phyloP scores from a whole-genome alignment of 768 basidiomycete genomes.

The Panaeolus cyanescens region DNA sequence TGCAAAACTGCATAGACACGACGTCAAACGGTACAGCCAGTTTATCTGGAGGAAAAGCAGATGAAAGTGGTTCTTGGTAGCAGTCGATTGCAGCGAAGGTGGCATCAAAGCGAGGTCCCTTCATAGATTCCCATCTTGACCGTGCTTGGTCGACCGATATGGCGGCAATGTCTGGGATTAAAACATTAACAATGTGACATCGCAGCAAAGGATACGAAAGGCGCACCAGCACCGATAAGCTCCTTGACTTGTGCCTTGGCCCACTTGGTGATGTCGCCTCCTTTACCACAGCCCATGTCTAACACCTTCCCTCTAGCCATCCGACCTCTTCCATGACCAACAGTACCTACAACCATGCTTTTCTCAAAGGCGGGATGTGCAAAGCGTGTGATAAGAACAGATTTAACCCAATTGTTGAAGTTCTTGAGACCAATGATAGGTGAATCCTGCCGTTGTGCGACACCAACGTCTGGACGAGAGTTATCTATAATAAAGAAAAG shows the following conservation, averaged over 20 bases:
- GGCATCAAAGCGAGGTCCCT: constrained; percentile 67
- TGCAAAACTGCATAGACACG: constrained; percentile 99
- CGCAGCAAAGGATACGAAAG: background rate
- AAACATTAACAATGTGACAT: constrained; percentile 1
- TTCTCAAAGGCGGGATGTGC: constrained; percentile 68
- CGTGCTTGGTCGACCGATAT: constrained; percentile 91
- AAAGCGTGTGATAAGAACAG: constrained; percentile 91
- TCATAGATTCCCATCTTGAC: constrained; percentile 59
- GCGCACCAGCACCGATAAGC: constrained; percentile 77
- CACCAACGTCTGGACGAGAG: constrained; percentile 87
- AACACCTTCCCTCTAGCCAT: constrained; percentile 73
- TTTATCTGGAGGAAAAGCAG: constrained; percentile 62
- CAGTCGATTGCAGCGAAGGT: constrained; percentile 88
- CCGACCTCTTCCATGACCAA: constrained; percentile 30
- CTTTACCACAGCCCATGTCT: constrained; percentile 99
- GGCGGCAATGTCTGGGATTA: constrained; percentile 75
- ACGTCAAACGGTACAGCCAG: constrained; percentile 83
- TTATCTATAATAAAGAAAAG: constrained; percentile 63
- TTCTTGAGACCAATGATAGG: constrained; percentile 96
- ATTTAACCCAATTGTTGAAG: constrained; percentile 99
- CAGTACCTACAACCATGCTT: constrained; percentile 28
- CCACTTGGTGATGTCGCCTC: constrained; percentile 97
- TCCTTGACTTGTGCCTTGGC: constrained; percentile 79
- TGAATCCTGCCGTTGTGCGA: constrained; percentile 80
- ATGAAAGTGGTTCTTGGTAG: constrained; percentile 72